phyloP scores from a whole-genome alignment of 495 filamentous ascomycete genomes.

The Elaphomyces granulatus region DNA sequence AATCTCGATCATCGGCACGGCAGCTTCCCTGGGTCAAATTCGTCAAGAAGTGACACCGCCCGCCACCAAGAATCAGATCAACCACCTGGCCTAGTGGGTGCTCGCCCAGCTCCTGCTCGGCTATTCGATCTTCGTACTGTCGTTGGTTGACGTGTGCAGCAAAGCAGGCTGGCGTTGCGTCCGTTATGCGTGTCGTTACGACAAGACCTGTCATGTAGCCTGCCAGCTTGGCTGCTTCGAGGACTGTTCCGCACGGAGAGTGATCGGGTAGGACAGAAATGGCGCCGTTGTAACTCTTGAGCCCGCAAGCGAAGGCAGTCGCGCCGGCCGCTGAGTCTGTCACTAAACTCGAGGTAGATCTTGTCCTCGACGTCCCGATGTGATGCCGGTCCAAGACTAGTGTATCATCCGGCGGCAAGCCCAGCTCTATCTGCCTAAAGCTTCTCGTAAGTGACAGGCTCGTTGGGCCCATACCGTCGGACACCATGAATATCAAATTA shows the following conservation, averaged over 20 bases:
- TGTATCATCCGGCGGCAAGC: conserved; percentile 51
- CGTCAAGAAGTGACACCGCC: conserved; percentile 82
- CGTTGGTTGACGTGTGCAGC: conserved; percentile 74
- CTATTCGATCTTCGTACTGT: conserved; percentile 74
- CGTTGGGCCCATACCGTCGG: conserved; percentile 93
- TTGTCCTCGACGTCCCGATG: conserved; percentile 77
- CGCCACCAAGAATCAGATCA: conserved; percentile 85
- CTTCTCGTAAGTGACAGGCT: conserved; percentile 71
- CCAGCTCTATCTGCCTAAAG: conserved; percentile 58
- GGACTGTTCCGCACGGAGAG: conserved; percentile 79
- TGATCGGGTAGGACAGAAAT: conserved; percentile 79
- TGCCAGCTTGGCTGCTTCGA: conserved; percentile 83
- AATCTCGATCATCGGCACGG: conserved; percentile 54
- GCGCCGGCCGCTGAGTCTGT: conserved; percentile 94
- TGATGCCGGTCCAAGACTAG: conserved; percentile 72
- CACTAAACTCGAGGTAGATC: conserved; percentile 65
- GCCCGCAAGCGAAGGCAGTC: conserved; percentile 84
- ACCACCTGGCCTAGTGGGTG: conserved; percentile 73
- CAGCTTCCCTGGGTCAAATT: conserved; percentile 67
- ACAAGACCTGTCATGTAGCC: conserved; percentile 91
- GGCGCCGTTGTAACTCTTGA: conserved; percentile 91
- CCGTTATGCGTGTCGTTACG: conserved; percentile 88
- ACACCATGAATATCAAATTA: conserved; percentile 97
- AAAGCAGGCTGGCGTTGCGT: conserved; percentile 96
- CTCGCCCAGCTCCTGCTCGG: conserved; percentile 79